Base-by-base conservation (phyloP, 2,329 filamentous ascomycete species). In the Arthrobotrys sphaeroides region DNA sequence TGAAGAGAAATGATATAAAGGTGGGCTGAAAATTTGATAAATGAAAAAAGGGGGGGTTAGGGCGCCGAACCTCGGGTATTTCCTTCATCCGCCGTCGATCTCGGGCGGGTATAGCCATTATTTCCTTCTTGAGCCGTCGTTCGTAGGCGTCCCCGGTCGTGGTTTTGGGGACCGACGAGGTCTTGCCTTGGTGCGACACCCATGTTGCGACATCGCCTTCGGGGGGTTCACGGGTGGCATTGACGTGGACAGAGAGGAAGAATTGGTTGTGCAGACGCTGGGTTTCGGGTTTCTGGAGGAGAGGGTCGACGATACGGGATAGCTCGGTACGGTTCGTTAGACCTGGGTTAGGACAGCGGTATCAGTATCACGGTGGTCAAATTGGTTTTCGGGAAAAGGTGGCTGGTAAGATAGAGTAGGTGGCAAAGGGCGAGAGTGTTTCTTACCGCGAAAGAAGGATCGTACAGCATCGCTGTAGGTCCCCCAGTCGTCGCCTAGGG, bases 111-210 rank as follows among this genome's bases (percentile, higher is more conserved):
- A 91, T 84, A 80, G 89, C 88, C 89, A 91, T 91, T 74, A 91
- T 88, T 80, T 90, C 88, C 78, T 86, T 88, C 83, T 91, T 91
- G 55, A 91, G 81, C 78, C 86, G 86, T 79, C 88, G 85, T 82
- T 91, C 89, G 57, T 79, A 85, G 33, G 89, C 88, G 84, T 91
- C 89, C 26, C 88, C 88, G 26, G 87, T 88, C 51, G 88, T 85
- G 20, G 88, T 87, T 81, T 91, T 91, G 78, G 84, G 86, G 77
- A 87, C 86, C 31, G 86, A 83, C 43, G 84, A 85, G 9, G 86
- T 83, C 16, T 91, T 91, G 79, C 91, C 89, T 80, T 90, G 90
- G 65, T 89, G 88, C 81, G 88, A 90, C 81, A 91, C 89, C 89
- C 89, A 91, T 75, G 88, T 88, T 53, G 89, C 89, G 79, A 90